Evolutionary conservation across 257 asterid genomes (phyloP).

Genomic region (Linderniella brevidens): DNA sequence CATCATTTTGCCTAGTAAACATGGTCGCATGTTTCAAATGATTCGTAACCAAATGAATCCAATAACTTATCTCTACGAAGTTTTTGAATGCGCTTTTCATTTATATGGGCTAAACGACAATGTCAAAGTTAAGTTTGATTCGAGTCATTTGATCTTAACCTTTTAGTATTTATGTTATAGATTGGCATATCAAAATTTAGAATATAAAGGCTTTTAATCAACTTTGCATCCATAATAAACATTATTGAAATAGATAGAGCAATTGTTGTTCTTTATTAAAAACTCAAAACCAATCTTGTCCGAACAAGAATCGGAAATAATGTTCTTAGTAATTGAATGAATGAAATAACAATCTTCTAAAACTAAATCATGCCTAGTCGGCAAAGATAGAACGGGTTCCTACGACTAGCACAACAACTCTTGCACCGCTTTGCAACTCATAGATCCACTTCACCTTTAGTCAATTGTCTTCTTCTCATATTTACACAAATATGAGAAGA

Average conservation of each 20-base stretch:
- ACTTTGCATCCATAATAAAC: background rate
- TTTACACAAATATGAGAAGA: background rate
- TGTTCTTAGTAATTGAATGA: too few relatives aligned
- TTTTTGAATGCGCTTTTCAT: background rate
- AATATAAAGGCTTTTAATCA: background rate
- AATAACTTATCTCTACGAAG: background rate
- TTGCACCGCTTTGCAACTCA: constrained; percentile 1
- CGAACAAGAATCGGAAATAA: background rate
- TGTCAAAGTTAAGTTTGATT: too few relatives aligned
- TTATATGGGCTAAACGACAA: background rate
- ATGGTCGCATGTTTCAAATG: too few relatives aligned
- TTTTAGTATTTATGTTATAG: background rate
- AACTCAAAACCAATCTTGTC: constrained; percentile 2
- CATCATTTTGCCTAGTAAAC: too few relatives aligned
- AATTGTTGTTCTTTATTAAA: background rate
- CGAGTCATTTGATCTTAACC: too few relatives aligned
- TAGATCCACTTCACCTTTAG: background rate
- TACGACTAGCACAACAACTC: background rate
- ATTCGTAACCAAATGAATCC: too few relatives aligned
- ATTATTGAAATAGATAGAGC: too few relatives aligned
- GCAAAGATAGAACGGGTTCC: background rate
- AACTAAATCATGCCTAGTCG: background rate
- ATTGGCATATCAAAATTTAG: background rate
- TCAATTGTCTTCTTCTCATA: background rate
- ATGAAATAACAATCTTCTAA: too few relatives aligned